Evolutionary conservation across 371 early-diverging fungal genomes (phyloP).

Genomic region (Mycotypha africana): DNA sequence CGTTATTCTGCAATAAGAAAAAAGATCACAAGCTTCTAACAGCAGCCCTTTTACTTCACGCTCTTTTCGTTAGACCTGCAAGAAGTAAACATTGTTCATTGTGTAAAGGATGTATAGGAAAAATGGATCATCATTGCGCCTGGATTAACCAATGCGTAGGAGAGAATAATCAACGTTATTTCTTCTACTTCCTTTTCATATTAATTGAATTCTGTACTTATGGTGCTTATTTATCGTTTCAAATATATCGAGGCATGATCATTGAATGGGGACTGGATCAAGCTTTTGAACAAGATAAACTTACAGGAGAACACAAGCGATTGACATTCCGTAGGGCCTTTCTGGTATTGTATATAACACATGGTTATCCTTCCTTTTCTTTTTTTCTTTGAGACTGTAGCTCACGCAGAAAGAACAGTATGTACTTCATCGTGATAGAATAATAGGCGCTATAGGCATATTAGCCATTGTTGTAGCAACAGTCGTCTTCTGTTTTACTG

Average conservation of each 20-base stretch:
- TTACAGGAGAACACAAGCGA: slow-evolving; percentile 23
- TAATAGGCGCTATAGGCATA: slow-evolving; percentile 59
- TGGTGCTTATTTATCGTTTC: slow-evolving; percentile 55
- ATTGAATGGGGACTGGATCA: slow-evolving; percentile 45
- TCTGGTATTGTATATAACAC: too few relatives aligned
- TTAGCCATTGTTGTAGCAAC: slow-evolving; percentile 54
- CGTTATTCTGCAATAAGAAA: too few relatives aligned
- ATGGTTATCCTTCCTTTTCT: too few relatives aligned
- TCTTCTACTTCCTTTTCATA: slow-evolving; percentile 60
- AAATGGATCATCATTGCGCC: slow-evolving; percentile 71
- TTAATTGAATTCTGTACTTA: slow-evolving; percentile 59
- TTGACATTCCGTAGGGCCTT: slow-evolving; percentile 37
- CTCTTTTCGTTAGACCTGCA: slow-evolving; percentile 55
- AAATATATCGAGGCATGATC: slow-evolving; percentile 52
- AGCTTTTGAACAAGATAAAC: slow-evolving; percentile 29
- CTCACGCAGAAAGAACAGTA: too few relatives aligned
- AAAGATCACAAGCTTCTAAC: background rate
- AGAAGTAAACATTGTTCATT: slow-evolving; percentile 75
- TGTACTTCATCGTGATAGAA: slow-evolving; percentile 52
- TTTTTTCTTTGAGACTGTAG: too few relatives aligned
- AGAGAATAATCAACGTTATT: slow-evolving; percentile 65
- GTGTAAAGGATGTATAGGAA: slow-evolving; percentile 66
- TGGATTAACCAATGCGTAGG: slow-evolving; percentile 81
- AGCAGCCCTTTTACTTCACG: too few relatives aligned
- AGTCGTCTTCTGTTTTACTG: slow-evolving; percentile 54